A percentile compares a stretch with the other conserved stretches of the same genome.
Conservation (phyloP, 192 early-diverging fungal genomes). For the Mortierella hygrophila region DNA sequence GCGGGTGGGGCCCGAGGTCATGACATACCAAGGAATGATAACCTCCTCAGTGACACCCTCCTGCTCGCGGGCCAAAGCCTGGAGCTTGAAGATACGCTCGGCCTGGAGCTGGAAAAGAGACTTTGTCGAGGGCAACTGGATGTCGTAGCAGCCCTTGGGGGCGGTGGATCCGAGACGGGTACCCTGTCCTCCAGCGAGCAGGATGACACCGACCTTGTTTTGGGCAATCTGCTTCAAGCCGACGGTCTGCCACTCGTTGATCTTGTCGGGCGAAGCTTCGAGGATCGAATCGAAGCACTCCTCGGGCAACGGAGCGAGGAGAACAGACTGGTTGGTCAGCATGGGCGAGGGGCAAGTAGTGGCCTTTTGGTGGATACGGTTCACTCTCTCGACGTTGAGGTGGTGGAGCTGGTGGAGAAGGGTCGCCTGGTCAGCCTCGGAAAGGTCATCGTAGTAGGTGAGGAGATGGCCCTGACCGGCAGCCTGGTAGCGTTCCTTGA, state of each 20-base stretch:
- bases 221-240: slow-evolving; percentile 86
- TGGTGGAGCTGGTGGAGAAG: slow-evolving; percentile 76
- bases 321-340: slow-evolving; percentile 41
- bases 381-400: slow-evolving; percentile 86
- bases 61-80: slow-evolving; percentile 67
- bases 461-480: slow-evolving; percentile 93
- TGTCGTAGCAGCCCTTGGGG: slow-evolving; percentile 97
- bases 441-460: slow-evolving; percentile 80
- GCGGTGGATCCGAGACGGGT: slow-evolving; percentile 84
- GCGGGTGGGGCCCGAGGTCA: slow-evolving; percentile 97
- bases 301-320: slow-evolving; percentile 82
- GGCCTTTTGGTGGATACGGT: slow-evolving; percentile 86
- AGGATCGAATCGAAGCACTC: slow-evolving; percentile 76
- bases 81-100: slow-evolving; percentile 90
- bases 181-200: slow-evolving; percentile 94
- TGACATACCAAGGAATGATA: slow-evolving; percentile 97
- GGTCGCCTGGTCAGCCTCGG: slow-evolving; percentile 62
- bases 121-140: slow-evolving; percentile 89
- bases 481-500: slow-evolving; percentile 73
- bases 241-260: slow-evolving; percentile 75
- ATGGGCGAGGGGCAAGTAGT: slow-evolving; percentile 64
- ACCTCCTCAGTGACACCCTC: slow-evolving; percentile 59
- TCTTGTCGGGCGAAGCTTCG: slow-evolving; percentile 63
- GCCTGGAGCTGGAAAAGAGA: slow-evolving; percentile 95
- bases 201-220: slow-evolving; percentile 93